Base-by-base conservation (phyloP, 2,329 filamentous ascomycete genomes). In the Stachybotrys chlorohalonatus region DNA sequence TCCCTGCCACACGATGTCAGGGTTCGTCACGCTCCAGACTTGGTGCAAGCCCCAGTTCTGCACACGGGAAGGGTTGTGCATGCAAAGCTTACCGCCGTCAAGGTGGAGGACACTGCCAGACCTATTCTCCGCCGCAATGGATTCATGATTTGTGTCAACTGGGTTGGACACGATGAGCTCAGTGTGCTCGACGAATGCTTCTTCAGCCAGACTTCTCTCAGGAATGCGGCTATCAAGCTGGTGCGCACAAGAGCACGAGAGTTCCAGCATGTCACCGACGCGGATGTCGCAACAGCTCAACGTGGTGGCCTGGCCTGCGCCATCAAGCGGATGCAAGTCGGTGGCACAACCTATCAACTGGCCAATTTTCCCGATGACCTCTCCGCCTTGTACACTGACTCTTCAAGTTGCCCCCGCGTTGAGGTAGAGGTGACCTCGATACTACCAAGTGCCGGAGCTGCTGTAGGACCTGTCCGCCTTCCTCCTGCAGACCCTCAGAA, bases 151-250 rank as follows among this genome's bases (percentile, higher is more conserved):
- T 57, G 57, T 51, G 60, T 70, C 54, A 55, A 48, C 50, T 68
- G 65, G 66, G 45, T 51, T 6, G 62, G 61, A 42, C 64, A 62
- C 17, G 68, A 66, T 47, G 58, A 64, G 57, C 60, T 62, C 46
- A 67, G 65, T 50, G 56, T 70, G 52, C 59, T 68, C 31, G 67
- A 64, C 15, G 56, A 63, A 46, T 63, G 65, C 51, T 53, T 53
- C 11, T 63, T 63, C 45, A 61, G 59, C 31, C 42, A 81, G 60
- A 77, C 74, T 4, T 58, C 54, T 13, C 53, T 69, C 11, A 56
- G 59, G 52, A 52, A 52, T 31, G 54, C 60, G 30, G 60, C 63
- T 17, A 31, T 58, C 11, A 54, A 55, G 42, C 58, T 68, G 16
- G 57, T 65, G 16, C 55, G 57, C 3, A 51, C 55, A 24, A 58